phyloP scores from a whole-genome alignment of 2,329 filamentous ascomycete species.

The Colletotrichum melonis region DNA sequence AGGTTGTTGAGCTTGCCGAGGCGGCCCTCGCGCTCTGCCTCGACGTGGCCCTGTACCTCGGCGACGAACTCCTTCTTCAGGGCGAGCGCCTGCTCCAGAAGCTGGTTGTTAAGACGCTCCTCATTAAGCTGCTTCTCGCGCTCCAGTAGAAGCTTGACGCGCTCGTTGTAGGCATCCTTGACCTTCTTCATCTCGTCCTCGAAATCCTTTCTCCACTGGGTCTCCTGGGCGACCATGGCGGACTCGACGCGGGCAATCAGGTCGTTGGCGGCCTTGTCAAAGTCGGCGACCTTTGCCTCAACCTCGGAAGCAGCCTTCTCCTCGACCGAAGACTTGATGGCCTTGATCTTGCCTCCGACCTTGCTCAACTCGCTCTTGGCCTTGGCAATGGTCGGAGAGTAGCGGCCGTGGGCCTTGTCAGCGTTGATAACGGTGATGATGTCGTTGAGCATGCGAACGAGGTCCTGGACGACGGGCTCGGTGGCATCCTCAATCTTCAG shows the following conservation, averaged over 20 bases:
- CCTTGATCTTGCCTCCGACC: conserved; percentile 82
- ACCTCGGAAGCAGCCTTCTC: conserved; percentile 81
- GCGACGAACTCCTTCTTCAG: conserved; percentile 87
- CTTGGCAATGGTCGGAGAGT: conserved; percentile 81
- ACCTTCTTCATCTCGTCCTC: conserved; percentile 86
- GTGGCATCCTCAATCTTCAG: conserved; percentile 79
- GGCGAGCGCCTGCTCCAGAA: conserved; percentile 89
- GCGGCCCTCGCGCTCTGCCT: conserved; percentile 87
- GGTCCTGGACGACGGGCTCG: conserved; percentile 90
- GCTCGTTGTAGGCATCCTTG: conserved; percentile 80
- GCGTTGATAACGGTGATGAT: conserved; percentile 94
- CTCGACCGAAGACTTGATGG: conserved; percentile 76
- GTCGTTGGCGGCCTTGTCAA: conserved; percentile 87
- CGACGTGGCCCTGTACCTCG: conserved; percentile 84
- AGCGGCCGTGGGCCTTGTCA: conserved; percentile 82
- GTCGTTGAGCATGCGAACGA: conserved; percentile 95
- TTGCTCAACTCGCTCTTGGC: conserved; percentile 85
- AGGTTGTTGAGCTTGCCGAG: conserved; percentile 88
- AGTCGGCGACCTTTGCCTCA: conserved; percentile 76
- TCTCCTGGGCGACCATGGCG: conserved; percentile 84
- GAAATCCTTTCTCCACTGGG: conserved; percentile 87
- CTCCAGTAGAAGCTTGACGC: conserved; percentile 82
- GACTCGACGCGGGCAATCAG: conserved; percentile 89
- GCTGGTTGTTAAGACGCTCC: conserved; percentile 83
- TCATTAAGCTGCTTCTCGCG: conserved; percentile 84